phyloP scores from a whole-genome alignment of 192 early-diverging fungal genomes.

The Dimargaris cristalligena region DNA sequence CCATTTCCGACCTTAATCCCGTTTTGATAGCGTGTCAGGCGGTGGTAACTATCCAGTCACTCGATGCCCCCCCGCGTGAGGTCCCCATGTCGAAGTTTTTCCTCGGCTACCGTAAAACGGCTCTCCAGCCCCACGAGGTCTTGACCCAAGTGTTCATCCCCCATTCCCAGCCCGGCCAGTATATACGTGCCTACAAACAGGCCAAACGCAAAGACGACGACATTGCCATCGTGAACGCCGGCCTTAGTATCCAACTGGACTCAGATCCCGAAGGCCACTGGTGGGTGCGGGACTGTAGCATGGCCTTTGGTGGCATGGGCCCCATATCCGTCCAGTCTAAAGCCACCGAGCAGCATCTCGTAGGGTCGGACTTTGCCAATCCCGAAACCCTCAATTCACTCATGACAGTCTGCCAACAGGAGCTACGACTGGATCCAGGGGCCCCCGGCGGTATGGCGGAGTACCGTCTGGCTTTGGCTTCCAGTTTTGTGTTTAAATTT shows the following conservation, averaged over 20 bases:
- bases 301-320: conserved; percentile 71
- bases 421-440: conserved; percentile 29
- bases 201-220: conserved; percentile 77
- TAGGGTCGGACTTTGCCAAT: conserved; percentile 40
- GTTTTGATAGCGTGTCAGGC: conserved; percentile 55
- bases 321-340: conserved; percentile 41
- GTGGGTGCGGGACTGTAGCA: conserved; percentile 33
- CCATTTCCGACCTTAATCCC: conserved; percentile 79
- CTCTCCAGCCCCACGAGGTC: conserved; percentile 43
- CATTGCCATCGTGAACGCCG: conserved; percentile 75
- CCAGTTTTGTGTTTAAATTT: conserved; percentile 47
- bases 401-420: conserved; percentile 18
- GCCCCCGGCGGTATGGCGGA: conserved; percentile 53
- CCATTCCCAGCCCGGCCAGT: conserved; percentile 35
- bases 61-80: conserved; percentile 20
- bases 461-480: conserved; percentile 40
- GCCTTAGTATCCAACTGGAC: conserved; percentile 29
- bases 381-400: conserved; percentile 24
- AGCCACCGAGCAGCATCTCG: conserved; percentile 21
- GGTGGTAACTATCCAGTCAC: conserved; percentile 19
- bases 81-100: conserved; percentile 60
- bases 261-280: conserved; percentile 13
- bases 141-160: conserved; percentile 50
- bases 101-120: conserved; percentile 65
- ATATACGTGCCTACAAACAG: conserved; percentile 65